Conservation (phyloP, 805 yeast genomes). For the Teunomyces barrocoloradensis region DNA sequence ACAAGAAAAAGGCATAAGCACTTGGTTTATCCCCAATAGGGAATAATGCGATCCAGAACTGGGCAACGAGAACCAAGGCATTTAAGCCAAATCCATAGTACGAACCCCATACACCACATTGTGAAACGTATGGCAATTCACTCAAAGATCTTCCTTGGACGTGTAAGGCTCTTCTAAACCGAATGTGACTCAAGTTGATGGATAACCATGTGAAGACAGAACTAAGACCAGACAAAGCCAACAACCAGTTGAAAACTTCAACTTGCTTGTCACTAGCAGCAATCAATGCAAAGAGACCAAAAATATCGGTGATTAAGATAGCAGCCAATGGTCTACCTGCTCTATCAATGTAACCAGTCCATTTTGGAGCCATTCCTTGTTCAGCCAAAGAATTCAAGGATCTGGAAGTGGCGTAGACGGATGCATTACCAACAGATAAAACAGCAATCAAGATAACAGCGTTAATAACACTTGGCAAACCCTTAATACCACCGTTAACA, state of each 20-base stretch:
- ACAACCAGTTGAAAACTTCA: slow-evolving; percentile 61
- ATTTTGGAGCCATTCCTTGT: slow-evolving; percentile 59
- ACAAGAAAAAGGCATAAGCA: slow-evolving; percentile 30
- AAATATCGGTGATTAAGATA: slow-evolving; percentile 44
- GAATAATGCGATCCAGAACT: slow-evolving; percentile 64
- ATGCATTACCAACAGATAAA: slow-evolving; percentile 69
- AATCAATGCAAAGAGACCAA: slow-evolving; percentile 63
- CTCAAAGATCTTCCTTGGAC: slow-evolving; percentile 46
- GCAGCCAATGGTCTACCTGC: slow-evolving; percentile 66
- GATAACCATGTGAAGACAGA: slow-evolving; percentile 64
- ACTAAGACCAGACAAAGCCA: slow-evolving; percentile 63
- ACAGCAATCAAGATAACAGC: slow-evolving; percentile 66
- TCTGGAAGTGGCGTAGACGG: slow-evolving; percentile 67
- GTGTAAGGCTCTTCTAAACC: slow-evolving; percentile 57
- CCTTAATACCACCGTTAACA: slow-evolving; percentile 58
- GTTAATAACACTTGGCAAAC: slow-evolving; percentile 62
- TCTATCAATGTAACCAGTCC: slow-evolving; percentile 59
- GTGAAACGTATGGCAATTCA: slow-evolving; percentile 55
- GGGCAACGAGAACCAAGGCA: slow-evolving; percentile 51
- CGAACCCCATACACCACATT: slow-evolving; percentile 53
- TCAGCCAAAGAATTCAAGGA: slow-evolving; percentile 60
- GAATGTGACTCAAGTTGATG: slow-evolving; percentile 56
- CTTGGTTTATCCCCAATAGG: slow-evolving; percentile 47
- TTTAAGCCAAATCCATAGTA: slow-evolving; percentile 50
- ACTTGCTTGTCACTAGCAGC: slow-evolving; percentile 51